Percentiles rank a stretch among this genome's conserved stretches.
Evolutionary conservation across 345 rosid genomes (phyloP).

Genomic region (Lumnitzera littorea): DNA sequence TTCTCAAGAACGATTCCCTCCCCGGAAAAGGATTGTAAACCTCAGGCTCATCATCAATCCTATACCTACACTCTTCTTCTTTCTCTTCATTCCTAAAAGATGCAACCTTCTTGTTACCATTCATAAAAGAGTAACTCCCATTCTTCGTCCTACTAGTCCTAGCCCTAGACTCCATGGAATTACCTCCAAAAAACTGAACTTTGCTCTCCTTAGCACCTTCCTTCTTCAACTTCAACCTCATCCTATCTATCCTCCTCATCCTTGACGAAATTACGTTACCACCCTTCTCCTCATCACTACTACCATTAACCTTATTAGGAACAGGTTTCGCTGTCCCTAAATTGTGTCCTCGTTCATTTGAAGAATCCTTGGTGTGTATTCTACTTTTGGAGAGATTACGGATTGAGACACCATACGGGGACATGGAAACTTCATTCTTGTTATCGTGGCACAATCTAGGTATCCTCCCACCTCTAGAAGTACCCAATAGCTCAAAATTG

Average conservation of each 20-base stretch:
- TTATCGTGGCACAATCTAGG: conserved; percentile 34
- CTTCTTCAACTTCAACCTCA: conserved; percentile 7
- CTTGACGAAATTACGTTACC: conserved; percentile 17
- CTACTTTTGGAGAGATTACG: too few species aligned
- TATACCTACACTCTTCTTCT: background rate
- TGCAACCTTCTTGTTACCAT: background rate
- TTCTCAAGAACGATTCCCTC: conserved; percentile 45
- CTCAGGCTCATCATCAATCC: conserved; percentile 4
- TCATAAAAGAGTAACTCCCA: background rate
- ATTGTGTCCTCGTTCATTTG: conserved; percentile 4
- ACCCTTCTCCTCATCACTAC: conserved; percentile 13
- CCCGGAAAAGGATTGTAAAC: conserved; percentile 56
- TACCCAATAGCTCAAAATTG: conserved; percentile 64
- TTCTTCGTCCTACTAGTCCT: background rate
- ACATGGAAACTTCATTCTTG: too few species aligned
- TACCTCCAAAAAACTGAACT: background rate
- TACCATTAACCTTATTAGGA: conserved; percentile 27
- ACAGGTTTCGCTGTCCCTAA: conserved; percentile 21
- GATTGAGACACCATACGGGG: too few species aligned
- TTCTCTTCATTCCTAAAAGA: background rate
- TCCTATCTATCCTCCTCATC: conserved; percentile 24
- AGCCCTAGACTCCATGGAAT: background rate
- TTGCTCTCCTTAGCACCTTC: background rate
- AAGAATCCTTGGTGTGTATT: conserved; percentile 1
- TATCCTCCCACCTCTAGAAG: conserved; percentile 64